A percentile compares a stretch with the other conserved stretches of the same genome.
phyloP scores from a whole-genome alignment of 345 rosid species.

The Melaleuca alternifolia region DNA sequence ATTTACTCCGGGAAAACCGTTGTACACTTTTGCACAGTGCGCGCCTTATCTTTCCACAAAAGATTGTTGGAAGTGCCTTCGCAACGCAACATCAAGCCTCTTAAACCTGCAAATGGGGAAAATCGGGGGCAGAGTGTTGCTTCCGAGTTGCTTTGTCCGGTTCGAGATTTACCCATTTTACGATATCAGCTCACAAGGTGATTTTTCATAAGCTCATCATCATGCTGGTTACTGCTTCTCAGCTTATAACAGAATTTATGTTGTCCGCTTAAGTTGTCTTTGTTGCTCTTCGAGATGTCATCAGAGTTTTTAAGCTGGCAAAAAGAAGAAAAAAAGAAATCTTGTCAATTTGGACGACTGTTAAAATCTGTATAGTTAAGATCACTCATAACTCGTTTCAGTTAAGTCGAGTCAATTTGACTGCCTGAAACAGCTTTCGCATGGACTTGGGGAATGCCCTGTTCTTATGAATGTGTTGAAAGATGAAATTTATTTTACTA shows the following conservation, averaged over 20 bases:
- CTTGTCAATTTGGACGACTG: background rate
- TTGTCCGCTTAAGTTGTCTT: background rate
- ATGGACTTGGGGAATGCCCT: background rate
- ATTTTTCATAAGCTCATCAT: background rate
- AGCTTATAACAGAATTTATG: background rate
- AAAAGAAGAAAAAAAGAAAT: slow-evolving; percentile 9
- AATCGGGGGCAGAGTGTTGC: background rate
- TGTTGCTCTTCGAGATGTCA: background rate
- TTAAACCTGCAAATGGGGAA: background rate
- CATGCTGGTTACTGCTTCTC: background rate
- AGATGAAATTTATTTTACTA: background rate
- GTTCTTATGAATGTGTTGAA: background rate
- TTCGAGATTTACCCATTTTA: background rate
- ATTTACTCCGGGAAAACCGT: background rate
- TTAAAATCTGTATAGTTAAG: background rate
- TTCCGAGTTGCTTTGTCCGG: background rate
- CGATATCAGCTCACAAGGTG: background rate
- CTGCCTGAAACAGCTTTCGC: background rate
- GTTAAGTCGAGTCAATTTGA: background rate
- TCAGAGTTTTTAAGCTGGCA: background rate
- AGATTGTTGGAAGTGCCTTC: background rate
- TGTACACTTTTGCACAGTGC: background rate
- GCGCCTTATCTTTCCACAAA: background rate
- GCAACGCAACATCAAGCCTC: background rate
- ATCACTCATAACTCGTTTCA: background rate